These are phyloP conservation scores for Phytopythium chamaehyphon DNA, from an alignment of 352 stramenopile genomes.

Conservation along the genomic window DNA sequence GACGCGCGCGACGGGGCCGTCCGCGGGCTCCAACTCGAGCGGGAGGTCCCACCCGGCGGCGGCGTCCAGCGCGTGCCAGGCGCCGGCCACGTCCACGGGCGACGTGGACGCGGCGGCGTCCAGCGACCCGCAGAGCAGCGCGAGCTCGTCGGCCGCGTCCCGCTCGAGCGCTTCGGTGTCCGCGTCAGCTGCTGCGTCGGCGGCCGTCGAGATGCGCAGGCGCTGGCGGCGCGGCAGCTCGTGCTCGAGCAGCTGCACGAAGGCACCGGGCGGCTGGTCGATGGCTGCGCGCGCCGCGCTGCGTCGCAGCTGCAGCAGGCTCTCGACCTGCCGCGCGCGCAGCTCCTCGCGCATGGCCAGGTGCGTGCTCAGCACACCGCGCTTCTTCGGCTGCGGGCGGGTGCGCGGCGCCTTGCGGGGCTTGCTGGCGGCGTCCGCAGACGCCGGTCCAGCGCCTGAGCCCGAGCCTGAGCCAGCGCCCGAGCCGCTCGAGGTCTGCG, in stretches of 20 bases:
- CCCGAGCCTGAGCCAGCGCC: too few species aligned
- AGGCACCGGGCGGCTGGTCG: slow-evolving; percentile 8
- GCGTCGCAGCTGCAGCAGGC: slow-evolving; percentile 3
- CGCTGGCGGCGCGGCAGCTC: not conserved
- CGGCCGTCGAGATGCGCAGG: slow-evolving; percentile 4
- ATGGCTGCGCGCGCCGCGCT: slow-evolving; percentile 3
- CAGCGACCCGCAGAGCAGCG: slow-evolving; percentile 12
- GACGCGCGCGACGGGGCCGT: slow-evolving; percentile 2
- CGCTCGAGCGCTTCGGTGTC: slow-evolving; percentile 11
- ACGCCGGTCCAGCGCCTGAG: not conserved
- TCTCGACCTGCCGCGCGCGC: slow-evolving; percentile 14
- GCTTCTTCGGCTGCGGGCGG: slow-evolving; percentile 11
- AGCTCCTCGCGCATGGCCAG: slow-evolving; percentile 37
- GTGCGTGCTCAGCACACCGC: slow-evolving; percentile 23
- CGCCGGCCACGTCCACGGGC: slow-evolving; percentile 31
- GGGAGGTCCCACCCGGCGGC: slow-evolving; percentile 23
- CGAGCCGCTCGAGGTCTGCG: slow-evolving; percentile 6
- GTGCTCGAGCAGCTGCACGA: not conserved
- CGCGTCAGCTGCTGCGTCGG: too few species aligned
- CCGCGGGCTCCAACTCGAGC: slow-evolving; percentile 9
- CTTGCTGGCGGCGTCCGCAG: not conserved
- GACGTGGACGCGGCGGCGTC: slow-evolving; percentile 26
- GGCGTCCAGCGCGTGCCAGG: slow-evolving; percentile 25
- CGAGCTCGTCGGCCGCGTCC: slow-evolving; percentile 9
- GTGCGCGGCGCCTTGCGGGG: slow-evolving; percentile 3